phyloP scores from a whole-genome alignment of 208 protist species.

The Acanthamoeba lugdunensis region DNA sequence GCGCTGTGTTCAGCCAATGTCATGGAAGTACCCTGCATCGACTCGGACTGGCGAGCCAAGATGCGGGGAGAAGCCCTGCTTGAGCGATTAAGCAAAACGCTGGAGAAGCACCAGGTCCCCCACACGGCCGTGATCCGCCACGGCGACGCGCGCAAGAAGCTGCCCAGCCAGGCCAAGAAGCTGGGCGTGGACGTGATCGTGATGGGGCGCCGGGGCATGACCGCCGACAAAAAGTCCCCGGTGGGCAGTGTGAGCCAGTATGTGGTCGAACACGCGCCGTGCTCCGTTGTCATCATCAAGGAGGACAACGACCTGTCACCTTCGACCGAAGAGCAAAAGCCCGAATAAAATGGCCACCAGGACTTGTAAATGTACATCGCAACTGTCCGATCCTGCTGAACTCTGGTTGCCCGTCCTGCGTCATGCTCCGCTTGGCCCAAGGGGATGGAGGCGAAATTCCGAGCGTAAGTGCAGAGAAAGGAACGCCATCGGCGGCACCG shows the following conservation, averaged over 20 bases:
- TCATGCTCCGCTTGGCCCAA: neutral
- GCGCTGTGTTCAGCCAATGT: neutral
- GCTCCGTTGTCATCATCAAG: constrained; percentile 9
- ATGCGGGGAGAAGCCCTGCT: neutral
- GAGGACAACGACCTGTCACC: neutral
- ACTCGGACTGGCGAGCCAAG: neutral
- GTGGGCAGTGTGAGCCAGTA: constrained; percentile 39
- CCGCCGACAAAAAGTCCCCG: neutral
- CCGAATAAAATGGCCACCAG: neutral
- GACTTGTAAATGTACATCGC: too few relatives aligned
- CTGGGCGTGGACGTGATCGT: constrained; percentile 15
- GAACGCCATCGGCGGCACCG: neutral
- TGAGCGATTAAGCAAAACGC: neutral
- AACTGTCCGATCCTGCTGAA: too few relatives aligned
- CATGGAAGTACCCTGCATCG: neutral
- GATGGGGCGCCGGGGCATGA: constrained; percentile 5
- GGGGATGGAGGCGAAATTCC: neutral
- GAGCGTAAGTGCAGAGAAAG: too few relatives aligned
- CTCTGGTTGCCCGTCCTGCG: too few relatives aligned
- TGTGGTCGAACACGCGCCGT: constrained; percentile 9
- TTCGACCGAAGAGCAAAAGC: neutral
- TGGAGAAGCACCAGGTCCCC: neutral
- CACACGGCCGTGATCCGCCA: neutral
- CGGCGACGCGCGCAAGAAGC: constrained; percentile 44
- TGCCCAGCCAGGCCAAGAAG: constrained; percentile 16